These are phyloP conservation scores for Neoascochyta sp. DNA, from an alignment of 2,329 filamentous ascomycete species.

Conservation along the genomic window DNA sequence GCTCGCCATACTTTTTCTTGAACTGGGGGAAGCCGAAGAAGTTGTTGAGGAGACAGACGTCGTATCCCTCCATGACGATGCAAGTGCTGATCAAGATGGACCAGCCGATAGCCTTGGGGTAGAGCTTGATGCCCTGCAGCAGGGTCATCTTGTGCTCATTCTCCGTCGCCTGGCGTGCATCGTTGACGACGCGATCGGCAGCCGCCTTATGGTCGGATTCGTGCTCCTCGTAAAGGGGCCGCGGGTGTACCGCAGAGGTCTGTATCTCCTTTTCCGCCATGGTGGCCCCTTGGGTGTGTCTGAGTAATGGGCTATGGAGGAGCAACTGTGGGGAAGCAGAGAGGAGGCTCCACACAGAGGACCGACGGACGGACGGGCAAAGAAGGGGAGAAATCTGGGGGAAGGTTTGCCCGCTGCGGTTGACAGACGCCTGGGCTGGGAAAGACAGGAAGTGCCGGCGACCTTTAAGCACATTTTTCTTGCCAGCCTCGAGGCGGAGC, in stretches of 20 bases:
- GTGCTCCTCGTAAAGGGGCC: conserved; percentile 13
- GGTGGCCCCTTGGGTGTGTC: neutral
- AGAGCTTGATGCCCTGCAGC: conserved; percentile 71
- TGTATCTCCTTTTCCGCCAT: conserved; percentile 27
- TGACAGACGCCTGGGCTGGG: no score
- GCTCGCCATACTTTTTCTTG: conserved; percentile 46
- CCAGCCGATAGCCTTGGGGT: conserved; percentile 84
- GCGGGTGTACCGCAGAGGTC: conserved; percentile 4
- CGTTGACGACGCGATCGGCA: conserved; percentile 35
- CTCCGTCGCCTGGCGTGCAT: conserved; percentile 46
- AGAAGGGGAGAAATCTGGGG: neutral
- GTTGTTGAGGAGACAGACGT: conserved; percentile 76
- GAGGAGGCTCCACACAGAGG: neutral
- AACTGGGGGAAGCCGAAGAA: conserved; percentile 59
- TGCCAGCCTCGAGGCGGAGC: no score
- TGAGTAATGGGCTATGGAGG: neutral
- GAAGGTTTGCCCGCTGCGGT: no score
- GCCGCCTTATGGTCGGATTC: conserved; percentile 24
- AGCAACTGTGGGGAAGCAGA: no score
- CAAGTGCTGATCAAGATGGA: conserved; percentile 83
- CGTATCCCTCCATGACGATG: conserved; percentile 89
- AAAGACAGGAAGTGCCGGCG: no score
- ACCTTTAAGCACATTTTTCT: no score
- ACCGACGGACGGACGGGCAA: neutral
- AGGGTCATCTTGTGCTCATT: conserved; percentile 55